phyloP scores from a whole-genome alignment of 805 yeast genomes.

The Pichia californica region DNA sequence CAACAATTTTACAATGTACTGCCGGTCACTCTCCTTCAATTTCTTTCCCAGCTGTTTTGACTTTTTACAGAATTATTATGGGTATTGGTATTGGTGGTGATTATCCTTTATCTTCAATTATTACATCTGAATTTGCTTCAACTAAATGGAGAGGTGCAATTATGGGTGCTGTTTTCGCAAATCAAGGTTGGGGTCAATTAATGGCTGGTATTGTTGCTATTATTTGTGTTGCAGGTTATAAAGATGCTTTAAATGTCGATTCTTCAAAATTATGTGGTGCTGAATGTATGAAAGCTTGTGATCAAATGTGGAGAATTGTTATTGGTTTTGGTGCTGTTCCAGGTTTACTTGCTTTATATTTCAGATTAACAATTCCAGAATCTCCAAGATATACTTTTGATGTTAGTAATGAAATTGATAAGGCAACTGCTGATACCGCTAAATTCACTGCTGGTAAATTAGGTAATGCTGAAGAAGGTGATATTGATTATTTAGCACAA shows the following conservation, averaged over 20 bases:
- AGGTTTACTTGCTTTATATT: conserved; percentile 77
- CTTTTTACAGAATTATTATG: conserved; percentile 77
- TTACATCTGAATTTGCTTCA: conserved; percentile 86
- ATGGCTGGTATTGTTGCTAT: conserved; percentile 81
- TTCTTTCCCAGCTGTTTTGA: conserved; percentile 64
- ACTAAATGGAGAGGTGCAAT: conserved; percentile 98
- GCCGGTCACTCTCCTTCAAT: conserved; percentile 68
- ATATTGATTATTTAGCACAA: conserved; percentile 38
- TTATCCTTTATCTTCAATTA: conserved; percentile 89
- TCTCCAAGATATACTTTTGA: conserved; percentile 89
- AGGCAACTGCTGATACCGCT: conserved; percentile 50
- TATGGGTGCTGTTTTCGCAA: conserved; percentile 93
- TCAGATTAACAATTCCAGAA: conserved; percentile 90
- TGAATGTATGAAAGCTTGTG: conserved; percentile 70
- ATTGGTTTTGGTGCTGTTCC: conserved; percentile 90
- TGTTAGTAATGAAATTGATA: conserved; percentile 51
- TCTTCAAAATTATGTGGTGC: conserved; percentile 55
- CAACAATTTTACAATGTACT: conserved; percentile 72
- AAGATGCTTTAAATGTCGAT: conserved; percentile 50
- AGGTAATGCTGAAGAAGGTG: conserved; percentile 44
- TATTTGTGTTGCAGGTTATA: conserved; percentile 71
- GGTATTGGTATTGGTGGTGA: conserved; percentile 99
- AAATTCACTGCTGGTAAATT: conserved; percentile 43
- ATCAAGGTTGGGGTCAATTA: conserved; percentile 96
- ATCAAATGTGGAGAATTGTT: conserved; percentile 91